Evolutionary conservation across 345 rosid genomes (phyloP), one percentile per base, ranked within the genome.

Genomic region (Mallotus nudiflorus): DNA sequence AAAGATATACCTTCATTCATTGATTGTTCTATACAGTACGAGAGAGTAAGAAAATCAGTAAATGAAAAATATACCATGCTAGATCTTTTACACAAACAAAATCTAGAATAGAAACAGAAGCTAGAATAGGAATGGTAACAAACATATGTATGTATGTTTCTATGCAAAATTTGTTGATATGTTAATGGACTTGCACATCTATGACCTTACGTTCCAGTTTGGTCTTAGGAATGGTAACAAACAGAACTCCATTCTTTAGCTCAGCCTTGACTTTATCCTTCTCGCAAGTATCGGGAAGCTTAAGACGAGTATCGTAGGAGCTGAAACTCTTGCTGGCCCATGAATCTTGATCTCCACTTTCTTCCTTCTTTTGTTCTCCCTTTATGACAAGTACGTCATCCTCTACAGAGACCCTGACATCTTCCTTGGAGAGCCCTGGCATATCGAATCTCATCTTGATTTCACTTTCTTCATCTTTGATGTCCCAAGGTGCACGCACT

Each of bases 381-480:
- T 58, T 86, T 27, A 93, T 85, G 0, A 85, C 79, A 44, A 93
- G 85, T 0, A 85, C 75, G 16, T 89, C 87, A 3, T 91, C 92
- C 65, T 89, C 96, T 0, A 91, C 76, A 0, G 85, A 85, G 6
- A 93, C 86, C 79, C 78, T 85, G 5, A 93, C 92, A 0, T 93
- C 93, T 42, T 89, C 96, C 86, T 82, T 91, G 2, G 85, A 75
- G 4, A 93, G 82, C 14, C 97, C 97, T 0, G 96, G 97, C 96
- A 93, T 76, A 85, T 91, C 97, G 16, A 89, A 89, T 67, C 97
- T 84, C 94, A 89, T 83, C 79, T 79, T 88, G 76, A 89, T 81
- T 81, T 89, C 97, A 2, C 80, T 57, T 52, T 91, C 96, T 9
- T 83, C 97, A 0, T 93, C 96, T n/a, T 84, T 85, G 42, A 89